Evolutionary conservation across 495 filamentous ascomycete genomes (phyloP).

Genomic region (Tricharina praecox): DNA sequence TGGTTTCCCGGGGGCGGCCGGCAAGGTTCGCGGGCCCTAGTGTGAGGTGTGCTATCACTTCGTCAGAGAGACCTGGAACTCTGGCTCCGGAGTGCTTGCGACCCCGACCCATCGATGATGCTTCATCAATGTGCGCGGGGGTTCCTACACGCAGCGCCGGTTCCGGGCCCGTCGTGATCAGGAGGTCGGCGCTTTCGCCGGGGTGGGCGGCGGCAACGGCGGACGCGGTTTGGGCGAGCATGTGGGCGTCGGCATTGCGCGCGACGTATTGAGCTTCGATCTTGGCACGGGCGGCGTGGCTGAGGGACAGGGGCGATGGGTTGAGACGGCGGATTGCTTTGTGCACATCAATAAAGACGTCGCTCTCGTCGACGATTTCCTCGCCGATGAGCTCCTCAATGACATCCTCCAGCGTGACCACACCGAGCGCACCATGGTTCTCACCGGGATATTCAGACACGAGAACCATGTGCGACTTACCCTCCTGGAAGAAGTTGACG

Average conservation of each 20-base stretch:
- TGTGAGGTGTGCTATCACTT: constrained; percentile 70
- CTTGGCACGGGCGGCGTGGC: constrained; percentile 8
- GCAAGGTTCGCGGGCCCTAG: constrained; percentile 87
- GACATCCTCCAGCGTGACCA: constrained; percentile 91
- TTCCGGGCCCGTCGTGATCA: constrained; percentile 1
- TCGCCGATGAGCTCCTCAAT: constrained; percentile 98
- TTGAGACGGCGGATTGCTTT: constrained; percentile 78
- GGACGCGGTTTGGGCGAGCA: constrained; percentile 41
- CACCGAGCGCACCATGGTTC: constrained; percentile 73
- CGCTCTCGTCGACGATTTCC: constrained; percentile 73
- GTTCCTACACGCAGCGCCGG: constrained; percentile 7
- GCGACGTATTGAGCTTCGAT: constrained; percentile 20
- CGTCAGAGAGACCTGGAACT: constrained; percentile 35
- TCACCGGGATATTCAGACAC: constrained; percentile 82
- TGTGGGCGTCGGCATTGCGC: constrained; percentile 30
- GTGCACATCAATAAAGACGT: constrained; percentile 91
- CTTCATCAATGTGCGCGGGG: constrained; percentile 35
- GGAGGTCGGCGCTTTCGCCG: neutral
- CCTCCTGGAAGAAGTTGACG: constrained; percentile 98
- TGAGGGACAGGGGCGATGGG: constrained; percentile 37
- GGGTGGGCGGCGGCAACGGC: constrained; percentile 34
- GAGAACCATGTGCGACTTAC: constrained; percentile 96
- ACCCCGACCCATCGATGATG: constrained; percentile 33
- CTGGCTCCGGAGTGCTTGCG: constrained; percentile 31
- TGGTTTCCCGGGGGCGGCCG: constrained; percentile 61